Conservation (phyloP, 208 protist genomes). For the Porcisia hertigi region DNA sequence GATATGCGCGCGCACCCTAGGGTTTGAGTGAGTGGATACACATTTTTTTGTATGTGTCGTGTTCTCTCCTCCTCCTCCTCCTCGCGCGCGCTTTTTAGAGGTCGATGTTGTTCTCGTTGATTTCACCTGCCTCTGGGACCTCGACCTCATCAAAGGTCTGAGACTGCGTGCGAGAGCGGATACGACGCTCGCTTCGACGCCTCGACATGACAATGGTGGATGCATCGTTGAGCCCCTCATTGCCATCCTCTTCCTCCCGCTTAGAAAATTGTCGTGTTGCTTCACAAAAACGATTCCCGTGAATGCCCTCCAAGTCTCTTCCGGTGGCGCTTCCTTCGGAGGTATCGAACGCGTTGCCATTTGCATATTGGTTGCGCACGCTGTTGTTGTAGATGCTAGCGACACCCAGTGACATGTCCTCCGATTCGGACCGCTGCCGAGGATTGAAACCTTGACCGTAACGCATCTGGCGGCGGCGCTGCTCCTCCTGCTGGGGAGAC, state of each 20-base stretch:
- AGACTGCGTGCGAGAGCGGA: conserved; percentile 22
- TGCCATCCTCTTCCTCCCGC: conserved; percentile 1
- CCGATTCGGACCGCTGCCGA: conserved; percentile 11
- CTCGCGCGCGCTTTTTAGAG: conserved; percentile 13
- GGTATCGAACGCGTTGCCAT: conserved; percentile 14
- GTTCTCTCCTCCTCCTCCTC: neutral
- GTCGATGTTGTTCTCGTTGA: conserved; percentile 38
- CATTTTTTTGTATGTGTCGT: too few relatives aligned
- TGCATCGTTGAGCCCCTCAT: neutral
- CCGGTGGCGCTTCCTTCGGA: neutral
- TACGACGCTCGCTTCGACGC: conserved; percentile 31
- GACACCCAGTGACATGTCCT: conserved; percentile 27
- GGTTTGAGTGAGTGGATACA: too few relatives aligned
- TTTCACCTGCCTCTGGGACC: conserved; percentile 41
- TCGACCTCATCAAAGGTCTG: conserved; percentile 52
- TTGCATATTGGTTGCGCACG: conserved; percentile 19
- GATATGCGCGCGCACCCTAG: too few relatives aligned
- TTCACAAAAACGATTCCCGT: neutral
- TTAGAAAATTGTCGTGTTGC: too few relatives aligned
- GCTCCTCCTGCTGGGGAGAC: conserved; percentile 7
- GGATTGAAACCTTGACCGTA: conserved; percentile 31
- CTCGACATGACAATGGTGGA: conserved; percentile 26
- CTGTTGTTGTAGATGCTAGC: conserved; percentile 30
- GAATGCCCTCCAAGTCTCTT: conserved; percentile 3
- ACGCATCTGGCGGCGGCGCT: conserved; percentile 18